Conservation (phyloP, 345 rosid genomes). For the Lagerstroemia speciosa region DNA sequence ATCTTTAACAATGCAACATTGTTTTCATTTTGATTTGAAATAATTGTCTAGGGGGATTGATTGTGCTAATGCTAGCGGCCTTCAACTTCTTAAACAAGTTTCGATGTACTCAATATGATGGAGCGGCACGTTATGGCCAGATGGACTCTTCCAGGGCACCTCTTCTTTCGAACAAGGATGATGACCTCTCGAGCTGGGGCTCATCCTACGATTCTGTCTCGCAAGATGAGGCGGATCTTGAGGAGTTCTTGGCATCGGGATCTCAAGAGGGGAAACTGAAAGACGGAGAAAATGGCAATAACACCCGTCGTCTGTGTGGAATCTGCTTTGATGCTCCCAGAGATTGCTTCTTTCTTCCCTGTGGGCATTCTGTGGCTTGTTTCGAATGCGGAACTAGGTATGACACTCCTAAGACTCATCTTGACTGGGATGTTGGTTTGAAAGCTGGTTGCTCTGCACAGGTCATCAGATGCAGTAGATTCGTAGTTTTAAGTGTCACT, state of each 20-base stretch:
- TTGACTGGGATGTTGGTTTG: neutral
- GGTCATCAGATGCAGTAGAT: neutral
- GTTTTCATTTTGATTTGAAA: slow-evolving; percentile 8
- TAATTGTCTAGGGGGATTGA: slow-evolving; percentile 45
- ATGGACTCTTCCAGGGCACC: slow-evolving; percentile 52
- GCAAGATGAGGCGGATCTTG: slow-evolving; percentile 58
- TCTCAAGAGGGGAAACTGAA: slow-evolving; percentile 34
- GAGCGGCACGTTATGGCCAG: slow-evolving; percentile 23
- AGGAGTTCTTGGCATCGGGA: slow-evolving; percentile 37
- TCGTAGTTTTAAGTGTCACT: no score
- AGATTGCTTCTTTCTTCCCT: slow-evolving; percentile 97
- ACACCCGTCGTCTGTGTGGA: slow-evolving; percentile 83
- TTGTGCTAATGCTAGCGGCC: slow-evolving; percentile 47
- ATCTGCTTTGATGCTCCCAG: slow-evolving; percentile 98
- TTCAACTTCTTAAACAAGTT: slow-evolving; percentile 57
- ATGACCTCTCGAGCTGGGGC: slow-evolving; percentile 87
- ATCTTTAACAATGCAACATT: neutral
- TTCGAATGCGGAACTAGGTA: slow-evolving; percentile 91
- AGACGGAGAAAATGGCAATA: slow-evolving; percentile 55
- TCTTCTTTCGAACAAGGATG: slow-evolving; percentile 66
- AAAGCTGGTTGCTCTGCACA: neutral
- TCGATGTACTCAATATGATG: slow-evolving; percentile 32
- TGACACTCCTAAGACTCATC: neutral
- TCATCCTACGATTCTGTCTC: slow-evolving; percentile 82
- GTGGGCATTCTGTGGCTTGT: slow-evolving; percentile 95